A percentile compares a stretch with the other conserved stretches of the same genome.
These are phyloP conservation scores for Amanita fuliginea DNA, from an alignment of 768 basidiomycete genomes.

Conservation along the genomic window DNA sequence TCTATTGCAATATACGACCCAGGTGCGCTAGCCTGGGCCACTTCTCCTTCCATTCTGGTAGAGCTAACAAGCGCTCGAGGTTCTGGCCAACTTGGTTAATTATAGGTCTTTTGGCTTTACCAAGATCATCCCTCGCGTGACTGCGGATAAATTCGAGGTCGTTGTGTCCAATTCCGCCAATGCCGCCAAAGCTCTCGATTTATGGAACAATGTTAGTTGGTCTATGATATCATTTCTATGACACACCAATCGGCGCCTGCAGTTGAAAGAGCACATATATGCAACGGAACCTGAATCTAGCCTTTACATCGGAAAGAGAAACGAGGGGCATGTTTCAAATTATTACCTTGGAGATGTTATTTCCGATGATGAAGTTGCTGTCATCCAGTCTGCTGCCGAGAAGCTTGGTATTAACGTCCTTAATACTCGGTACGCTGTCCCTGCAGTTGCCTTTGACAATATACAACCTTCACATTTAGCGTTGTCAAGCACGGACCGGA, in stretches of 20 bases:
- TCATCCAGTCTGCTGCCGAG: constrained; percentile 68
- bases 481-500: constrained; percentile 56
- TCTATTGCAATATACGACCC: constrained; percentile 59
- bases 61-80: constrained; percentile 17
- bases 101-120: constrained; percentile 79
- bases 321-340: constrained; percentile 68
- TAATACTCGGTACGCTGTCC: constrained; percentile 58
- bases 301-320: constrained; percentile 72
- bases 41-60: neutral
- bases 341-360: constrained; percentile 74
- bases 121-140: constrained; percentile 72
- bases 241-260: constrained; percentile 3
- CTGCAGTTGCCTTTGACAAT: neutral
- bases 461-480: constrained; percentile 22
- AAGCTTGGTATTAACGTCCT: constrained; percentile 63
- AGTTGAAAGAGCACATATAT: constrained; percentile 75
- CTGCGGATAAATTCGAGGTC: constrained; percentile 47
- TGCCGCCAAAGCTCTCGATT: constrained; percentile 35
- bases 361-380: constrained; percentile 68
- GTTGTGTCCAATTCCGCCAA: constrained; percentile 55
- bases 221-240: neutral
- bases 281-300: constrained; percentile 48
- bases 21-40: constrained; percentile 39
- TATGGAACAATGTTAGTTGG: constrained; percentile 52
- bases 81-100: constrained; percentile 57